These are phyloP conservation scores for Zygotorulaspora florentina DNA, from an alignment of 805 yeast species.

Conservation along the genomic window DNA sequence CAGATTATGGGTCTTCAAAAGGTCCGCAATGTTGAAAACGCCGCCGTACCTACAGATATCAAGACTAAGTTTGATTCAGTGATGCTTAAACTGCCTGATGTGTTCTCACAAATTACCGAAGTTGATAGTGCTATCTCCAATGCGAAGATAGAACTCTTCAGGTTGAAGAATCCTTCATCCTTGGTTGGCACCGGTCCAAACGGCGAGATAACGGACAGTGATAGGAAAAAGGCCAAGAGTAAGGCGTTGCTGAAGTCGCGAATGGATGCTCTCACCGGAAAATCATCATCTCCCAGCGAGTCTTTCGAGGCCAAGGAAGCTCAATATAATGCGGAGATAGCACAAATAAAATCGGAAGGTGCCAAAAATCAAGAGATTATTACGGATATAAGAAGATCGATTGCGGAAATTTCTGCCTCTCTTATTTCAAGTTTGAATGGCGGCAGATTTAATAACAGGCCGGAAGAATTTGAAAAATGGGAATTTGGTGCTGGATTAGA, in stretches of 20 bases:
- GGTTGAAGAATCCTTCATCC: constrained; percentile 63
- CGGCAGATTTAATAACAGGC: constrained; percentile 31
- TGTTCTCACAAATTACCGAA: constrained; percentile 58
- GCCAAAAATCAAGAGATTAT: constrained; percentile 56
- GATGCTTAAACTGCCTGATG: constrained; percentile 66
- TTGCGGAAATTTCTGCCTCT: constrained; percentile 51
- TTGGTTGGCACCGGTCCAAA: constrained; percentile 81
- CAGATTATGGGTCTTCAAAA: constrained; percentile 48
- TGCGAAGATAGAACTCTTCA: constrained; percentile 61
- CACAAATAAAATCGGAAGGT: constrained; percentile 49
- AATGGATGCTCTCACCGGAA: constrained; percentile 92
- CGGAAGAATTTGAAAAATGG: constrained; percentile 64
- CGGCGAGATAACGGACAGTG: constrained; percentile 81
- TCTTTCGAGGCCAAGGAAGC: constrained; percentile 36
- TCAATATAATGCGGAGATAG: constrained; percentile 47
- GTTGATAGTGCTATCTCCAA: constrained; percentile 66
- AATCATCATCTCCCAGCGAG: constrained; percentile 42
- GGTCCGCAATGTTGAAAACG: constrained; percentile 26
- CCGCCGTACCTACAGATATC: constrained; percentile 42
- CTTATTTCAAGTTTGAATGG: constrained; percentile 35
- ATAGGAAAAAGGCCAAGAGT: constrained; percentile 72
- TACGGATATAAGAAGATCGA: constrained; percentile 66
- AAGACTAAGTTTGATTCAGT: constrained; percentile 54
- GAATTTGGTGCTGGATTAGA: constrained; percentile 77
- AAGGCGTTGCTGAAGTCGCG: constrained; percentile 76